phyloP scores from a whole-genome alignment of 2,329 filamentous ascomycete species.

The Fusarium virguliforme region DNA sequence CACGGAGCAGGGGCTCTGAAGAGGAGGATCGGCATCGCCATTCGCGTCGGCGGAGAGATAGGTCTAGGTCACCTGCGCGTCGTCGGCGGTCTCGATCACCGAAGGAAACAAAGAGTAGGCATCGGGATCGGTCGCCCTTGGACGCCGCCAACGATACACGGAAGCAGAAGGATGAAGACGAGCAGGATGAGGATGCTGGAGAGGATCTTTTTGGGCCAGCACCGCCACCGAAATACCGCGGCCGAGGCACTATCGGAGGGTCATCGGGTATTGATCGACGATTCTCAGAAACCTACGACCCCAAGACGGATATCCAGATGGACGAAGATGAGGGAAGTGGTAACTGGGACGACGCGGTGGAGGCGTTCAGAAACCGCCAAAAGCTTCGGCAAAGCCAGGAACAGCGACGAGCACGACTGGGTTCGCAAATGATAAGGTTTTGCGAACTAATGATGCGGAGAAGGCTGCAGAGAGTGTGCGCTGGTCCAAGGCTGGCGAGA shows the following conservation, averaged over 20 bases:
- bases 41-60: constrained; percentile 42
- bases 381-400: constrained; percentile 83
- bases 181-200: constrained; percentile 71
- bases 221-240: constrained; percentile 70
- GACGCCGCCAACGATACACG: constrained; percentile 28
- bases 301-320: constrained; percentile 69
- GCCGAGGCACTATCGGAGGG: constrained; percentile 76
- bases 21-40: constrained; percentile 36
- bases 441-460: constrained; percentile 70
- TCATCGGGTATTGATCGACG: constrained; percentile 82
- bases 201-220: constrained; percentile 85
- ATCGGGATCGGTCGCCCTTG: constrained; percentile 55
- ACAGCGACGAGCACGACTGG: constrained; percentile 80
- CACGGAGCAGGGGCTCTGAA: constrained; percentile 34
- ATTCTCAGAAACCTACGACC: constrained; percentile 79
- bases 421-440: constrained; percentile 82
- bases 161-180: constrained; percentile 35
- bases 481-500: constrained; percentile 80
- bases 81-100: constrained; percentile 55
- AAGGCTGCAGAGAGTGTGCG: constrained; percentile 76
- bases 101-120: constrained; percentile 50
- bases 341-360: constrained; percentile 86
- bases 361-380: constrained; percentile 84
- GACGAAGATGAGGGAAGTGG: constrained; percentile 67
- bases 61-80: constrained; percentile 50